Evolutionary conservation across 805 yeast species (phyloP), one percentile per base, ranked within the genome.

Genomic region (Yarrowia sp.): DNA sequence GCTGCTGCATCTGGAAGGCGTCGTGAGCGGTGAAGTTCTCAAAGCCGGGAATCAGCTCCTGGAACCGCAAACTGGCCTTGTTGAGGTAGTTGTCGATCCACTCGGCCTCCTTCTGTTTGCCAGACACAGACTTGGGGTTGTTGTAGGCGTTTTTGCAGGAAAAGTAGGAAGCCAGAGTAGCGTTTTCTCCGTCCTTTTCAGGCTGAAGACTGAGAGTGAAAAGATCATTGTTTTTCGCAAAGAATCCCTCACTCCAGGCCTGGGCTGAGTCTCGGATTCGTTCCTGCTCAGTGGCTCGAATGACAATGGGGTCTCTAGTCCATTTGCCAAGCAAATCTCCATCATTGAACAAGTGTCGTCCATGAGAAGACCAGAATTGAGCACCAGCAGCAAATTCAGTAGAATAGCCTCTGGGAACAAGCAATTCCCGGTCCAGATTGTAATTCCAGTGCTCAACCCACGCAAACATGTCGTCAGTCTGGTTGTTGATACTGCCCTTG

Each of bases 31-130:
- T 82, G 67, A 90, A 72, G 72, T 85, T 79, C 22, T 71, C 74
- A 71, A 81, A 79, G 2, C 87, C 89, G 3, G 86, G 85, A 67
- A 90, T 85, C 63, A 82, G 80, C 56, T 76, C 75, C 73, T 84
- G 84, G 63, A 90, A 79, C 73, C 96, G 82, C n/a, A 76, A 76
- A 8, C 88, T 83, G 38, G 91, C 90, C 22, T 77, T 79, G 8
- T 76, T 73, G 71, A 89, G 80, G 76, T 85, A 89, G 3, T 42
- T 75, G 69, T 70, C 75, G 72, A 77, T 80, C 82, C 82, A 80
- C 55, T 72, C 72, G 38, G 71, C 70, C 56, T 74, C 72, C 45
- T 74, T 71, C 8, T 69, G 67, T 41, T 74, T 72, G 42, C 81
- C 81, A 12, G 68, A 69, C 4, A 63, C 67, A 10, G 72, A 71